Evolutionary conservation across 305 asterid genomes (phyloP).

Genomic region (Fraxinus paxiana): DNA sequence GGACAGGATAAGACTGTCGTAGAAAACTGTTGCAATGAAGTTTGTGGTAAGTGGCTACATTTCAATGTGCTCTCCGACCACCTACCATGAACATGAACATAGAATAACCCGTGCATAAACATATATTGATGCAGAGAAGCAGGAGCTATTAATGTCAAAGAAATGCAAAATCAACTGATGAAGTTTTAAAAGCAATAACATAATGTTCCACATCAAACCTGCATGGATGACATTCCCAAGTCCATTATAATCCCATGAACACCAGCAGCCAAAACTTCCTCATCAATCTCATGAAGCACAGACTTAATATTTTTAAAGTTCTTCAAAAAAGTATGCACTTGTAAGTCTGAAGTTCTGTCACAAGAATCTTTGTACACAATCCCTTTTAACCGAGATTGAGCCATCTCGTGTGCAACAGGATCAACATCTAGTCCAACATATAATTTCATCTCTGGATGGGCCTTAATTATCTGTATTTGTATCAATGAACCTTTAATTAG

Average conservation of each 20-base stretch:
- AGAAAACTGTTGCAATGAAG: neutral
- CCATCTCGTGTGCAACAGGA: conserved; percentile 41
- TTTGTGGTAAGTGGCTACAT: neutral
- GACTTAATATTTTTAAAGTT: conserved; percentile 57
- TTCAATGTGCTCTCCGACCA: neutral
- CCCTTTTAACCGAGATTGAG: conserved; percentile 37
- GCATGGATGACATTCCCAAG: conserved; percentile 98
- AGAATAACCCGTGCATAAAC: conserved; percentile 16
- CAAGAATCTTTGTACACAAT: conserved; percentile 31
- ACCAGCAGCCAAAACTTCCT: conserved; percentile 37
- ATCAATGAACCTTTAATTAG: conserved; percentile 21
- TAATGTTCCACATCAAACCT: conserved; percentile 44
- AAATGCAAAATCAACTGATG: conserved; percentile 14
- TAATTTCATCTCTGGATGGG: conserved; percentile 60
- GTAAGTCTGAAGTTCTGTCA: conserved; percentile 32
- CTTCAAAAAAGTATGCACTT: conserved; percentile 56
- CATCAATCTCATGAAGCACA: conserved; percentile 52
- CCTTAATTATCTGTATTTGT: conserved; percentile 69
- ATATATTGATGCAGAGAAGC: neutral
- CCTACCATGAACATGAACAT: neutral
- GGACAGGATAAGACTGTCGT: neutral
- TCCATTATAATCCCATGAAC: conserved; percentile 87
- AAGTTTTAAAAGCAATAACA: conserved; percentile 5
- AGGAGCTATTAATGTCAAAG: neutral
- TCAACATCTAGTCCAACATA: conserved; percentile 47